These are phyloP conservation scores for Thymus mandschuricus DNA, from an alignment of 257 asterid species.

Conservation along the genomic window DNA sequence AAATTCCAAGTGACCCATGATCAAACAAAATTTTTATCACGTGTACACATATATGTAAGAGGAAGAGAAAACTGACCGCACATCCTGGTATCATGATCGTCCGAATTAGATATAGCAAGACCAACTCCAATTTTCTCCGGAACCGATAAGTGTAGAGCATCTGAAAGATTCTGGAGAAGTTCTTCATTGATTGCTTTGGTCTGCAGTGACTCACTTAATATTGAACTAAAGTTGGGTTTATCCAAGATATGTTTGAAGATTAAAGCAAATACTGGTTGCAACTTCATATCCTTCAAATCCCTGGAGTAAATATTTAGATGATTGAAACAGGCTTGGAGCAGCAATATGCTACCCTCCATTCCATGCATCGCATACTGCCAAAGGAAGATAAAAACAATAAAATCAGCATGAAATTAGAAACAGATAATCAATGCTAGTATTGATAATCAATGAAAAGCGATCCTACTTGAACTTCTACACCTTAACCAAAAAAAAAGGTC, in stretches of 20 bases:
- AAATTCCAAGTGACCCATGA: constrained; percentile 3
- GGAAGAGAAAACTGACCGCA: constrained; percentile 64
- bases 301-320: constrained; percentile 57
- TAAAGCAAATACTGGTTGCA: constrained; percentile 69
- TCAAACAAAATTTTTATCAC: constrained; percentile 4
- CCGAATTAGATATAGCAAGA: constrained; percentile 85
- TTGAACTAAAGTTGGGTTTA: constrained; percentile 79
- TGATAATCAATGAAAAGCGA: no score
- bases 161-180: constrained; percentile 68
- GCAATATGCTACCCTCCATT: constrained; percentile 72
- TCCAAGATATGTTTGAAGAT: constrained; percentile 71
- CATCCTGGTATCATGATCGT: constrained; percentile 61
- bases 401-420: constrained; percentile 17
- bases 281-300: constrained; percentile 62
- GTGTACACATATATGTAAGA: constrained; percentile 8
- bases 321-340: constrained; percentile 74
- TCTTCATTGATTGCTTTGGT: constrained; percentile 61
- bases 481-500: no score
- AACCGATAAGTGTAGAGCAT: constrained; percentile 56
- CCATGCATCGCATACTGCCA: constrained; percentile 67
- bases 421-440: not conserved
- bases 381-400: constrained; percentile 31
- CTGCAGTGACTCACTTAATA: constrained; percentile 68
- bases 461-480: not conserved
- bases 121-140: constrained; percentile 84